Base-by-base conservation (phyloP, 305 asterid species). In the Solanum hybrid region DNA sequence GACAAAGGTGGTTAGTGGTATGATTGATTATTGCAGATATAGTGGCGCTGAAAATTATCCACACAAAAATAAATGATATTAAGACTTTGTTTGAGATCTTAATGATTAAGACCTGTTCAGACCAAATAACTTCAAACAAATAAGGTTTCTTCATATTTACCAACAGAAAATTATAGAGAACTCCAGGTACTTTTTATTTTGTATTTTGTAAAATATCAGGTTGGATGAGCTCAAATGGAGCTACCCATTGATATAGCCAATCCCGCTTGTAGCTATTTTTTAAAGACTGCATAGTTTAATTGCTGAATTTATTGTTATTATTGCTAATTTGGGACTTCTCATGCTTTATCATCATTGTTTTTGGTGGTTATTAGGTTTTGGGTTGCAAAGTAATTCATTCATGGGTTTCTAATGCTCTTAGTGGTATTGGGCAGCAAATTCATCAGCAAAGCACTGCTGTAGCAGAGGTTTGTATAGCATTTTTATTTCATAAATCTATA, bases 301-400 rank as follows among this genome's bases (percentile, higher is more conserved):
- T 57, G 86, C 51, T 84, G 64, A 20, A 89, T 34, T 67, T 90
- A 80, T 82, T 82, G 36, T 31, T 39, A 6, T 73, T 3, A 22
- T 57, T 67, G 73, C 89, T 39, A 33, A 22, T 75, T 89, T 86
- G 13, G 40, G 31, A 76, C 57, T 40, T 83, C 22, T 76, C 76
- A 35, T 36, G 69, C 88, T 89, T 89, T 89, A 91, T 90, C 89
- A 87, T 90, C 86, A n/a, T 88, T 92, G 92, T 91, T 93, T 90
- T 92, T 93, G 95, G 96, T 93, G 94, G 94, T 93, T 92, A 93
- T 95, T 95, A 97, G 99, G 98, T 94, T 92, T 94, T 94, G 92
- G 98, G 99, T 94, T 93, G 95, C 96, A 95, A 98, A 95, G 98
- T 89, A 91, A 93, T 96, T 89, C 95, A 95, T 93, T 94, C 98